phyloP scores from a whole-genome alignment of 192 early-diverging fungal genomes.

The Backusella psychrophila region DNA sequence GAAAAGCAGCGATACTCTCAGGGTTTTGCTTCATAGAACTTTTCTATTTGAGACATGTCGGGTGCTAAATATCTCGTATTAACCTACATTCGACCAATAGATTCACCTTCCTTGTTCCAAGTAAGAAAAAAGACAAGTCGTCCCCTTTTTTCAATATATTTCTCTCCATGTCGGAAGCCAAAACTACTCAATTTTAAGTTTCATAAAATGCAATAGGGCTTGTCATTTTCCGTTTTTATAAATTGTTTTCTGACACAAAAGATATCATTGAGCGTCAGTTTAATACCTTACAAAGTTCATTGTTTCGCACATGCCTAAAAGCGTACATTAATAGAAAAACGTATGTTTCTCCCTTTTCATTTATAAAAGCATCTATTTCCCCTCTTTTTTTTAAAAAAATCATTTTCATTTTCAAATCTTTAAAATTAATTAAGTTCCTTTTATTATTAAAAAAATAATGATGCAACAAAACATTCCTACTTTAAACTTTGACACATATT shows the following conservation, averaged over 20 bases:
- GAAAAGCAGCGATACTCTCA: neutral
- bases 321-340: neutral
- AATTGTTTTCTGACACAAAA: neutral
- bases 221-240: neutral
- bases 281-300: neutral
- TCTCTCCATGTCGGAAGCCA: neutral
- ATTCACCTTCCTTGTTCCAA: neutral
- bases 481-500: conserved; percentile 12
- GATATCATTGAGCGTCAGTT: neutral
- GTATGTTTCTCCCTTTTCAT: neutral
- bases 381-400: neutral
- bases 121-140: neutral
- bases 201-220: neutral
- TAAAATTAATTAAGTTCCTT: neutral
- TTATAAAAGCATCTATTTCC: neutral
- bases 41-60: neutral
- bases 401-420: neutral
- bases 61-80: neutral
- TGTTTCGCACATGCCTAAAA: neutral
- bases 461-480: conserved; percentile 10
- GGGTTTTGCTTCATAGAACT: neutral
- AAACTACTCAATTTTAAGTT: neutral
- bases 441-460: neutral
- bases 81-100: neutral
- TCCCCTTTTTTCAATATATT: neutral